phyloP scores from a whole-genome alignment of 495 filamentous ascomycete genomes.

The Podospora tetraspora region DNA sequence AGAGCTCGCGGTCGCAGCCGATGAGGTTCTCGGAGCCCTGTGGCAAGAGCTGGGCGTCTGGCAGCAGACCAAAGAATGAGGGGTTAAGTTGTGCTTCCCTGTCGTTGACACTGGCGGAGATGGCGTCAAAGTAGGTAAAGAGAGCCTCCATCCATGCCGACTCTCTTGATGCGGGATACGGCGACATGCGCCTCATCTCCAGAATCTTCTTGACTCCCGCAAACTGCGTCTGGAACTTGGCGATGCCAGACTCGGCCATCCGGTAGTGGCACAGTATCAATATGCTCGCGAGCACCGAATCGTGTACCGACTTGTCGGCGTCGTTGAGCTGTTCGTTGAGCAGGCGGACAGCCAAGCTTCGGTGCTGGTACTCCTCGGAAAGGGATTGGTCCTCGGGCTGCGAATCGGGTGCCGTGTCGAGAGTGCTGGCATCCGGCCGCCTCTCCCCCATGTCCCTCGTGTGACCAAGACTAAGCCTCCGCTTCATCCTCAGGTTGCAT shows the following conservation, averaged over 20 bases:
- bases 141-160: constrained; percentile 88
- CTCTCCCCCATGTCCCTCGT: constrained; percentile 35
- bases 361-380: constrained; percentile 77
- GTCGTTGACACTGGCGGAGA: constrained; percentile 87
- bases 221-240: constrained; percentile 89
- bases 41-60: constrained; percentile 63
- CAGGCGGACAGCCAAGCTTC: constrained; percentile 71
- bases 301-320: constrained; percentile 65
- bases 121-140: constrained; percentile 94
- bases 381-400: constrained; percentile 47
- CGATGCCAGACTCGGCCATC: constrained; percentile 86
- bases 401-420: constrained; percentile 32
- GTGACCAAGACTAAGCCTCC: constrained; percentile 49
- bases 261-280: constrained; percentile 87
- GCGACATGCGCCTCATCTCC: constrained; percentile 63
- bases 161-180: constrained; percentile 61
- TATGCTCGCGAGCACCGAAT: constrained; percentile 83
- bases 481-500: constrained; percentile 70
- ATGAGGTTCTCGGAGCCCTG: constrained; percentile 66
- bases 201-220: constrained; percentile 91
- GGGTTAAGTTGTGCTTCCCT: constrained; percentile 82
- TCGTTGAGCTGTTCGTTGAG: constrained; percentile 80
- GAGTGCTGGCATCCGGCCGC: constrained; percentile 31
- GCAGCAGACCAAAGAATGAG: constrained; percentile 53
- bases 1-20: constrained; percentile 77